phyloP scores from a whole-genome alignment of 306 rosid species.

The Rosa lucieae region DNA sequence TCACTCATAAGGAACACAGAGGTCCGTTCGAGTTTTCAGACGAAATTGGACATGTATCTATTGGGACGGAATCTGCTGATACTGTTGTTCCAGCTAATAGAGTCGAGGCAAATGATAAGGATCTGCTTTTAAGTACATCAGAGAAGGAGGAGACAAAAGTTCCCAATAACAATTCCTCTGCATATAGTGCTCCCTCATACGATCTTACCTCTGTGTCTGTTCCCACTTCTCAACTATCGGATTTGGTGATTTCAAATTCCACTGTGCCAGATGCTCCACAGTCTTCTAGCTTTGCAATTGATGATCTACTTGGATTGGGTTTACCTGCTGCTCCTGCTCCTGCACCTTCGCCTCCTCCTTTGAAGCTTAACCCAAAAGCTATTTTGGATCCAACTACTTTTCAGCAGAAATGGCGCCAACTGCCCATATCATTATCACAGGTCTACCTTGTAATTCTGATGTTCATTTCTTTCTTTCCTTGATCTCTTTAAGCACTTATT shows the following conservation, averaged over 20 bases:
- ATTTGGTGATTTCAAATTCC: conserved; percentile 49
- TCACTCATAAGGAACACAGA: conserved; percentile 92
- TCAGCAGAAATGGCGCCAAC: conserved; percentile 99
- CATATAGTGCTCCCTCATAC: conserved; percentile 80
- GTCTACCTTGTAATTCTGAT: conserved; percentile 43
- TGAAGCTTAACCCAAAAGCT: conserved; percentile 87
- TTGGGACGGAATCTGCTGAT: conserved; percentile 63
- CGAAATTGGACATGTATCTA: conserved; percentile 78
- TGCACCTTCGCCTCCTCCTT: conserved; percentile 64
- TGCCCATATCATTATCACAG: conserved; percentile 80
- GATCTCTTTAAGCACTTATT: background rate
- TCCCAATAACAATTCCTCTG: conserved; percentile 62
- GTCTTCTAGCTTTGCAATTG: conserved; percentile 63
- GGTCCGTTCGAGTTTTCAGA: conserved; percentile 93
- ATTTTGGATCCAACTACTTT: conserved; percentile 77
- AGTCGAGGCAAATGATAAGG: conserved; percentile 95
- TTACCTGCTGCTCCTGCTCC: conserved; percentile 50
- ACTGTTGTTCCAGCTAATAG: conserved; percentile 78
- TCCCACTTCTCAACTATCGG: conserved; percentile 58
- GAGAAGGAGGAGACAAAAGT: conserved; percentile 85
- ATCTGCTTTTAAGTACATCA: conserved; percentile 80
- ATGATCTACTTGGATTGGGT: conserved; percentile 88
- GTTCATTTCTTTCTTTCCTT: conserved; percentile 17
- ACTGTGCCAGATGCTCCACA: conserved; percentile 42
- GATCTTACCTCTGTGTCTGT: conserved; percentile 50